Evolutionary conservation across 768 basidiomycete species (phyloP).

Genomic region (Tylopilus subfusipes): DNA sequence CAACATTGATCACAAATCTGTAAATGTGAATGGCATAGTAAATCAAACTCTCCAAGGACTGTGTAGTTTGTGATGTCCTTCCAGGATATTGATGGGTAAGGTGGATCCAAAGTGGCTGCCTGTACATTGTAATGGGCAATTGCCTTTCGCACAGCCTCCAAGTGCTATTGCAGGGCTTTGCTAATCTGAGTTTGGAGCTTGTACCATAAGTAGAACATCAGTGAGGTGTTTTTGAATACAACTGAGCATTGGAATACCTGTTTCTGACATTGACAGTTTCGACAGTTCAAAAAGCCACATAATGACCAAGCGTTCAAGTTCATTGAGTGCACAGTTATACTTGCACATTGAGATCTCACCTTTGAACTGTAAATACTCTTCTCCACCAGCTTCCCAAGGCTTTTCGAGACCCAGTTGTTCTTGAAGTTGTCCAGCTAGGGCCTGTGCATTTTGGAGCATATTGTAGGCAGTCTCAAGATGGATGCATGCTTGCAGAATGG

Average conservation of each 20-base stretch:
- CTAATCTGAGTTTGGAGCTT: neutral
- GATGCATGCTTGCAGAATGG: too few relatives aligned
- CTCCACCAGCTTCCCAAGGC: neutral
- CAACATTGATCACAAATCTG: neutral
- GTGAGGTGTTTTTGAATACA: too few relatives aligned
- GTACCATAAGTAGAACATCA: neutral
- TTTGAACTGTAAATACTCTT: neutral
- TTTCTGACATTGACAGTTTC: neutral
- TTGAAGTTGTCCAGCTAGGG: neutral
- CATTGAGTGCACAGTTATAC: neutral
- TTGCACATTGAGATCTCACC: neutral
- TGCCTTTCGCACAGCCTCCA: neutral
- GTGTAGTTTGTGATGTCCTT: neutral
- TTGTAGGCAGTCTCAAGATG: too few relatives aligned
- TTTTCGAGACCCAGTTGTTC: neutral
- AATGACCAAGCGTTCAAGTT: neutral
- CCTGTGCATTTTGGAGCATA: too few relatives aligned
- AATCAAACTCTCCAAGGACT: neutral
- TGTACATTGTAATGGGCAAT: neutral
- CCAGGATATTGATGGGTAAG: neutral
- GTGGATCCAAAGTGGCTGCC: neutral
- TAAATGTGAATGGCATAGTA: neutral
- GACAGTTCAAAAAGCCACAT: neutral
- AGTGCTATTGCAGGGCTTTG: neutral
- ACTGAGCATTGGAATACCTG: neutral